Base-by-base conservation (phyloP, 2,329 filamentous ascomycete genomes). In the Diaporthe batatas region DNA sequence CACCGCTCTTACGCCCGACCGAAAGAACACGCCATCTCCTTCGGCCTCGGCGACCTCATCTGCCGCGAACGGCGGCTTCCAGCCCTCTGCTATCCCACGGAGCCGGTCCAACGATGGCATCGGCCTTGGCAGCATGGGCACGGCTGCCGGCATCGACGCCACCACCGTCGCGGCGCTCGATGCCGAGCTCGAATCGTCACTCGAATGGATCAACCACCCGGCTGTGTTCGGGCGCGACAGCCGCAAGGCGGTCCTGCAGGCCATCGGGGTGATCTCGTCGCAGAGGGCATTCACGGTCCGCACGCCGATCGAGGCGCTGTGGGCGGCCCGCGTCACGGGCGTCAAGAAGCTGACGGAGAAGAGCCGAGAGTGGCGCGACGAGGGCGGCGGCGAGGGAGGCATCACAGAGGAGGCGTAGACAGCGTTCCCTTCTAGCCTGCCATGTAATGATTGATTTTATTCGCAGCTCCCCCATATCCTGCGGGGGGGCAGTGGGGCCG, bases 161-260 rank as follows among this genome's bases (percentile, higher is more conserved):
- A 87, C 87, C 47, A 96, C 94, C 0, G 96, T 98, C 78, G 87
- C 91, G 32, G 95, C 96, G 2, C 90, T 99, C 23, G 96, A 99
- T 81, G 90, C 93, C 0, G 96, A 99, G 82, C 89, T 99, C 44
- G 94, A 98, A 81, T 90, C 93, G 44, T 94, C 93, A 67, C 86
- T 99, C 21, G 96, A 99, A 83, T 99, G 96, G 96, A 98, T 99
- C 82, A 95, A 93, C 80, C 96, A 99, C 79, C 96, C 96, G 1
- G 95, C 95, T 2, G 94, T 98, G 2, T 99, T 99, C 80, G 92
- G 93, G 11, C 91, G 96, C 49, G 96, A 99, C 81, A 96, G 94
- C 72, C 92, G 96, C 78, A 99, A 99, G 85, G 94, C 96, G 6
- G 95, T 99, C 2, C 87, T 99, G 32, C 96, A 99, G 82, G 94